Conservation (phyloP, 2,329 filamentous ascomycete genomes). For the Claviceps sp. region DNA sequence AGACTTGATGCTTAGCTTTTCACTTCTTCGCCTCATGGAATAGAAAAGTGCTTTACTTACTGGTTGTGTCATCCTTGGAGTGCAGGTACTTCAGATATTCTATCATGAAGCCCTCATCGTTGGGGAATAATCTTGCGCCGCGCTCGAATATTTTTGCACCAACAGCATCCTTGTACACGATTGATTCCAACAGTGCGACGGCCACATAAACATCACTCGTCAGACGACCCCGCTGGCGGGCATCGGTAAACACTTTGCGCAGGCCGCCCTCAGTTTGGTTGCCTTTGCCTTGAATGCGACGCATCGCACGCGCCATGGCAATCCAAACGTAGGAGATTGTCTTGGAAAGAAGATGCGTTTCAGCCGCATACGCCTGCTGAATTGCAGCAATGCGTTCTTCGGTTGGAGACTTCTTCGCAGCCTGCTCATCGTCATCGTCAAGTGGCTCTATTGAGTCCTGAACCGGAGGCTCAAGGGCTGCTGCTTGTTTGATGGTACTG, state of each 20-base stretch:
- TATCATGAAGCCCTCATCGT: slow-evolving; percentile 84
- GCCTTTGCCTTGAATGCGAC: slow-evolving; percentile 80
- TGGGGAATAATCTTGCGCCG: slow-evolving; percentile 82
- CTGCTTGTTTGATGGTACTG: slow-evolving; percentile 40
- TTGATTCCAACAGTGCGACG: slow-evolving; percentile 82
- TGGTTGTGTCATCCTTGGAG: slow-evolving; percentile 82
- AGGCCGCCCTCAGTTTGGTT: slow-evolving; percentile 56
- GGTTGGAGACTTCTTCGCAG: slow-evolving; percentile 38
- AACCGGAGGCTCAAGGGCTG: slow-evolving; percentile 22
- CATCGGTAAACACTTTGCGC: slow-evolving; percentile 78
- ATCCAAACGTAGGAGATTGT: slow-evolving; percentile 94
- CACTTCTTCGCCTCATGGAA: background rate
- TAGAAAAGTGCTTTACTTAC: slow-evolving; percentile 37
- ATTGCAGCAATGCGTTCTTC: slow-evolving; percentile 51
- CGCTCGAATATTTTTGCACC: slow-evolving; percentile 94
- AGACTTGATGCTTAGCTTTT: slow-evolving; percentile 9
- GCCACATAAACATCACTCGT: slow-evolving; percentile 93
- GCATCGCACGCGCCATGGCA: slow-evolving; percentile 83
- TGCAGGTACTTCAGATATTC: slow-evolving; percentile 95
- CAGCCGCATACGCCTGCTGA: slow-evolving; percentile 54
- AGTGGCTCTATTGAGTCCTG: slow-evolving; percentile 28
- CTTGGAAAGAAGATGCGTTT: slow-evolving; percentile 64
- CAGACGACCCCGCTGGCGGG: slow-evolving; percentile 72
- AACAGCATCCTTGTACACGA: slow-evolving; percentile 88
- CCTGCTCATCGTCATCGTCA: slow-evolving; percentile 32